Conservation (phyloP, 78 protist genomes). For the Emiliania huxleyi region DNA sequence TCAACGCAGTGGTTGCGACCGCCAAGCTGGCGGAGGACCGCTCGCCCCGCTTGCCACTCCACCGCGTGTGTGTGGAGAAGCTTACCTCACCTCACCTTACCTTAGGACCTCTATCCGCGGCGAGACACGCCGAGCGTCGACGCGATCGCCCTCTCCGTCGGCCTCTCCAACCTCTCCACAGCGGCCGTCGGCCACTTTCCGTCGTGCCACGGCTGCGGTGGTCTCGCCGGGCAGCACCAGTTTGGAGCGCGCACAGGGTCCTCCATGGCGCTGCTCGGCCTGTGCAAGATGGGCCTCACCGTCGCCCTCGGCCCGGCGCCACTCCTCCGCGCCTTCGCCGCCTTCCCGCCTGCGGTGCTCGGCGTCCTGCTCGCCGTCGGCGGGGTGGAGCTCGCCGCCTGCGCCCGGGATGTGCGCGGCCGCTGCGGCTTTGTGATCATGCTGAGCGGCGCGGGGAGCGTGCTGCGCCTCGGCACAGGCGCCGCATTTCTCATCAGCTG, state of each 20-base stretch:
- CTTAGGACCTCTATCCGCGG: too few relatives aligned
- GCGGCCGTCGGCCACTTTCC: slow-evolving; percentile 21
- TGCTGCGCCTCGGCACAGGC: not conserved
- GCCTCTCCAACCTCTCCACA: not conserved
- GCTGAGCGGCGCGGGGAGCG: not conserved
- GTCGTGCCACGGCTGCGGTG: slow-evolving; percentile 50
- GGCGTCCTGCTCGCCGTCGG: slow-evolving; percentile 4
- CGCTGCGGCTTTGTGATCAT: not conserved
- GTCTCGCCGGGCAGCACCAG: slow-evolving; percentile 41
- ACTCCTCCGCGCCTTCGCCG: not conserved
- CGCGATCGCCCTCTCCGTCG: not conserved
- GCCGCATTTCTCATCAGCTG: not conserved
- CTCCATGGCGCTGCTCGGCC: not conserved
- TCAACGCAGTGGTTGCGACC: slow-evolving; percentile 36
- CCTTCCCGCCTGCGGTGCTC: not conserved
- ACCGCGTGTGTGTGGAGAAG: too few relatives aligned
- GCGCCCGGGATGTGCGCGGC: not conserved
- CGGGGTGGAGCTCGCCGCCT: slow-evolving; percentile 12
- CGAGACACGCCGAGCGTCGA: too few relatives aligned
- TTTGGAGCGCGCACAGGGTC: slow-evolving; percentile 39
- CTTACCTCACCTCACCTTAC: too few relatives aligned
- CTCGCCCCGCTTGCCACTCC: too few relatives aligned
- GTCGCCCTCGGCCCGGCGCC: not conserved
- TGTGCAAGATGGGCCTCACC: not conserved
- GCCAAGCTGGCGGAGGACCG: slow-evolving; percentile 16